Conservation (phyloP, 495 filamentous ascomycete species). For the Annulohypoxylon moriforme region DNA sequence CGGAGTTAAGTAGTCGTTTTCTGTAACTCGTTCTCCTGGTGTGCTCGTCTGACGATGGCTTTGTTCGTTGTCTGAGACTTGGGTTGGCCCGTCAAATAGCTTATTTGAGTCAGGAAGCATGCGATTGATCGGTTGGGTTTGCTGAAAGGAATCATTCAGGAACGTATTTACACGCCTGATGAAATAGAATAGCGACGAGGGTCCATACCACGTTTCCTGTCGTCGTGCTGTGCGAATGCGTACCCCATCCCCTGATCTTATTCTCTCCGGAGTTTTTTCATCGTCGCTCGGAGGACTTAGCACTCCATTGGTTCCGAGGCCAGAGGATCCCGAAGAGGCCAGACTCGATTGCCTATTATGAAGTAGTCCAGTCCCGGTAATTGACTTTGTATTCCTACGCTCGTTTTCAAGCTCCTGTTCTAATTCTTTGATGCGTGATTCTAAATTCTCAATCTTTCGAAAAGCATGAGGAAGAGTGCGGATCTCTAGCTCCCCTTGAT, state of each 20-base stretch:
- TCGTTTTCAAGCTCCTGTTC: slow-evolving; percentile 51
- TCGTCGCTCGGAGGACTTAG: slow-evolving; percentile 18
- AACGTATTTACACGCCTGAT: slow-evolving; percentile 52
- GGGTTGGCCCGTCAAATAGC: slow-evolving; percentile 25
- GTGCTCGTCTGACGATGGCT: not conserved
- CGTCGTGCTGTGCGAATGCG: slow-evolving; percentile 47
- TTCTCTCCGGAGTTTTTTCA: slow-evolving; percentile 15
- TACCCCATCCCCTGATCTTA: slow-evolving; percentile 43
- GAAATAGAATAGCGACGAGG: slow-evolving; percentile 57
- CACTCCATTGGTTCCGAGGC: not conserved
- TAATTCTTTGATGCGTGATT: slow-evolving; percentile 52
- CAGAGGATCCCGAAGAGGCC: slow-evolving; percentile 6
- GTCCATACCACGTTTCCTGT: slow-evolving; percentile 53
- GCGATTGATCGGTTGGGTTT: slow-evolving; percentile 41
- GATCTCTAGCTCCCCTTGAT: slow-evolving; percentile 49
- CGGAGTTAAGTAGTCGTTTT: slow-evolving; percentile 26
- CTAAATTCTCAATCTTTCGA: slow-evolving; percentile 56
- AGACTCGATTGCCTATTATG: slow-evolving; percentile 13
- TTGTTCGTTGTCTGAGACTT: slow-evolving; percentile 7
- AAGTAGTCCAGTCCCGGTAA: slow-evolving; percentile 10
- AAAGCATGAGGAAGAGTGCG: slow-evolving; percentile 54
- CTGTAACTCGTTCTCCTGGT: not conserved
- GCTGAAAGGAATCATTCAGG: slow-evolving; percentile 48
- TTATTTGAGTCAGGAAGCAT: slow-evolving; percentile 36
- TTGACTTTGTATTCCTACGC: slow-evolving; percentile 17